Conservation (phyloP, 179 eudicot genomes). For the Kewa caespitosa region DNA sequence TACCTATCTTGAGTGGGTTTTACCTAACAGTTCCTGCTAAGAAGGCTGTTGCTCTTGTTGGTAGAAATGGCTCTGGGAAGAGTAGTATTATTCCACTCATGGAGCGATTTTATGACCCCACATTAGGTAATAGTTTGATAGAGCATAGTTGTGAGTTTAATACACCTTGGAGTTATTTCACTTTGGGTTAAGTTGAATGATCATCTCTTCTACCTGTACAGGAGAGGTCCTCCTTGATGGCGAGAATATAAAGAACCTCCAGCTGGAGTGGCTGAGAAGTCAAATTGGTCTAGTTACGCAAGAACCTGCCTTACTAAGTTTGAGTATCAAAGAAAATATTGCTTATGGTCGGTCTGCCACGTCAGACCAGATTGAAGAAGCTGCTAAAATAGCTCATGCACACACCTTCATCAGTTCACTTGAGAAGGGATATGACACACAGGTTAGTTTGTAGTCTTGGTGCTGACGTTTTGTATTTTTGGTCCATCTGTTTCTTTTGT, state of each 20-base stretch:
- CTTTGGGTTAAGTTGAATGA: neutral
- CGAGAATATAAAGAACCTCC: constrained; percentile 93
- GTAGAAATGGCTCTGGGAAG: constrained; percentile 97
- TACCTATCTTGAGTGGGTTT: constrained; percentile 97
- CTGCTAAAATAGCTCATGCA: constrained; percentile 95
- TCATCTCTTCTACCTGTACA: constrained; percentile 35
- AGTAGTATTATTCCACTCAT: constrained; percentile 98
- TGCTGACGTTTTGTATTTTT: neutral
- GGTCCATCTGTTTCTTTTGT: neutral
- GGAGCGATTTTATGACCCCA: constrained; percentile 99
- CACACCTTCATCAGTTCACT: constrained; percentile 94
- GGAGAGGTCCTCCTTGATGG: constrained; percentile 99
- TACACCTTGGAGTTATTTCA: neutral
- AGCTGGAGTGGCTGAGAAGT: constrained; percentile 94
- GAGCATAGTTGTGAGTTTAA: neutral
- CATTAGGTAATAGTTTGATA: constrained; percentile 61
- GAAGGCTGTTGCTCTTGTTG: constrained; percentile 98
- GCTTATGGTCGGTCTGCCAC: constrained; percentile 90
- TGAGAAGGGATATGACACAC: constrained; percentile 91
- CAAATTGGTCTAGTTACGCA: constrained; percentile 96
- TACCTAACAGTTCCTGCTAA: constrained; percentile 95
- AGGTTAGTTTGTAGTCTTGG: constrained; percentile 42
- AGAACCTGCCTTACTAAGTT: constrained; percentile 94
- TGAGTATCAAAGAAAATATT: constrained; percentile 88
- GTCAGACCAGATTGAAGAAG: constrained; percentile 89